These are phyloP conservation scores for Coemansia sp. DNA, from an alignment of 192 early-diverging fungal species.

Conservation along the genomic window DNA sequence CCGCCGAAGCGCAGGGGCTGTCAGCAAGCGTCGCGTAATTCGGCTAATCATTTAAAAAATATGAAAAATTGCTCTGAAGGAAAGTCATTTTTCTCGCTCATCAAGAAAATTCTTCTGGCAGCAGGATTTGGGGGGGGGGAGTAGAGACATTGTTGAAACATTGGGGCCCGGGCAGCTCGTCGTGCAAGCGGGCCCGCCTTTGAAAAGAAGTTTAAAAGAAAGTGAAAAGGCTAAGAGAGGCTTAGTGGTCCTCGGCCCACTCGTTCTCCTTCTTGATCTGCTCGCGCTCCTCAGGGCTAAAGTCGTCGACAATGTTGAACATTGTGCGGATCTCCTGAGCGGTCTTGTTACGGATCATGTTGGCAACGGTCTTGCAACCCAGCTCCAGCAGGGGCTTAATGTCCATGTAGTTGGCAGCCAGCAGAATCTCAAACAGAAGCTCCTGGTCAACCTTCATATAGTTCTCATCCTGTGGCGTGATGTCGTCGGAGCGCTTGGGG, in stretches of 20 bases:
- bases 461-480: slow-evolving; percentile 77
- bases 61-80: not conserved
- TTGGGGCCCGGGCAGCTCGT: not conserved
- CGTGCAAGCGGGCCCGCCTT: not conserved
- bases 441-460: slow-evolving; percentile 80
- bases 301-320: slow-evolving; percentile 97
- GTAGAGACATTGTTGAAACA: not conserved
- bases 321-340: slow-evolving; percentile 91
- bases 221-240: not conserved
- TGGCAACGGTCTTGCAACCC: slow-evolving; percentile 97
- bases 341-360: slow-evolving; percentile 94
- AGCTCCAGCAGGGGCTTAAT: slow-evolving; percentile 96
- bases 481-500: slow-evolving; percentile 67
- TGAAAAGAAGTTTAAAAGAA: not conserved
- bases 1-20: not conserved
- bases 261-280: slow-evolving; percentile 85
- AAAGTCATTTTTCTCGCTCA: not conserved
- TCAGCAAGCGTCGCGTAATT: not conserved
- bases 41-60: slow-evolving; percentile 6
- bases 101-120: slow-evolving; percentile 1
- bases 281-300: slow-evolving; percentile 94
- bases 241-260: slow-evolving; percentile 64
- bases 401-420: slow-evolving; percentile 90
- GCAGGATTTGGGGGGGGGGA: not conserved
- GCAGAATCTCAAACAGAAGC: slow-evolving; percentile 76